Evolutionary conservation across 1,139 yeast genomes (phyloP), one percentile per base, ranked within the genome.

Genomic region (Geotrichum candidum): DNA sequence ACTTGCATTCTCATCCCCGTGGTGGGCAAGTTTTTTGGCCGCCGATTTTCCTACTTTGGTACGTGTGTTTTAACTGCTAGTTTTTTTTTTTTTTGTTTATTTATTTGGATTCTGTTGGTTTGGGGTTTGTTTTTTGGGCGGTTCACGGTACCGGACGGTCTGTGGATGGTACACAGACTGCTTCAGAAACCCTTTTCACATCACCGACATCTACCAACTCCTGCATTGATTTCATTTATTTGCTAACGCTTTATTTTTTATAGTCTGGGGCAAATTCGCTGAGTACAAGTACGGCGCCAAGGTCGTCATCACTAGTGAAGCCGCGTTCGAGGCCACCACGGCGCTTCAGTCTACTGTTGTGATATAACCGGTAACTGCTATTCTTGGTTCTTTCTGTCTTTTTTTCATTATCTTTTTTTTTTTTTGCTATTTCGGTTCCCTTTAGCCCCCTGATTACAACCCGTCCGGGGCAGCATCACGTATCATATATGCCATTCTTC

Each of bases 21-120:
- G 64, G 70, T 86, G 5, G 96, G 96, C 46, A 86, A 85, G 72
- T 79, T 85, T 51, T 68, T 88, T 52, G 96, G 96, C 9, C 79
- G 95, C 65, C 74, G 86, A 66, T 77, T 81, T 66, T 85, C 90
- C 13, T 78, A 79, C 57, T 72, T 69, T 56, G 58, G 74, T 71
- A 64, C 61, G 74, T 67, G 11, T 23, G 18, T 53, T 22, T 1
- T 27, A 27, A 6, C 31, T 27, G 18, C 31, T 3, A 6, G 31
- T 27, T 35, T 18, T 29, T 25, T 46, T 23, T 29, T 41, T 31
- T 10, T 7, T 38, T 46, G 22, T 7, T 18, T 18, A 18, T 18
- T 18, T 18, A 18, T 18, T 18, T 18, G 18, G 18, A 18, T 18
- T 18, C 18, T 18, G 18, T 18, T 18, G 18, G 18, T 18, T 18